Evolutionary conservation across 208 protist species (phyloP).

Genomic region (Strigomonas culicis): DNA sequence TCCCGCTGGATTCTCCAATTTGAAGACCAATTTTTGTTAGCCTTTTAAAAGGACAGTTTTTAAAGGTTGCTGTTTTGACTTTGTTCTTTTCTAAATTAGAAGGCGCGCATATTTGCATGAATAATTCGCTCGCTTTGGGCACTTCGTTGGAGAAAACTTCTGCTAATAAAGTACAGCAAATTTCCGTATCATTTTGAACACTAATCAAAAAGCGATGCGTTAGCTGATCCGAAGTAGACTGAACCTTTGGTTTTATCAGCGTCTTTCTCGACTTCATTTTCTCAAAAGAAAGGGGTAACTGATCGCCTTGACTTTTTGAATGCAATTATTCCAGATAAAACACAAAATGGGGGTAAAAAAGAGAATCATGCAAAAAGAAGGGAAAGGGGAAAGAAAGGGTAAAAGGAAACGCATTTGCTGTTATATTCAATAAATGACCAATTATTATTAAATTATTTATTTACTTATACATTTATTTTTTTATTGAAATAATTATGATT

Average conservation of each 20-base stretch:
- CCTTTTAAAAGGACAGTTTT: conserved; percentile 52
- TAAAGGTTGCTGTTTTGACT: conserved; percentile 48
- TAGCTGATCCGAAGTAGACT: conserved; percentile 19
- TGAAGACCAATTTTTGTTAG: conserved; percentile 66
- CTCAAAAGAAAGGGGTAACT: conserved; percentile 13
- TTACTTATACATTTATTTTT: background rate
- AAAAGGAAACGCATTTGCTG: too few species aligned
- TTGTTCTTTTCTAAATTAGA: conserved; percentile 45
- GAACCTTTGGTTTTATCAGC: conserved; percentile 18
- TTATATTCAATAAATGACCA: too few species aligned
- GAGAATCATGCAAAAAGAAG: conserved; percentile 7
- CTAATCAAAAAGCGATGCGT: conserved; percentile 22
- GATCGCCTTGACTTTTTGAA: background rate
- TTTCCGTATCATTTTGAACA: conserved; percentile 25
- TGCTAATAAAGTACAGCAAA: background rate
- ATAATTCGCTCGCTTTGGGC: conserved; percentile 75
- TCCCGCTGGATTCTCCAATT: conserved; percentile 52
- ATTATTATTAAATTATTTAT: too few species aligned
- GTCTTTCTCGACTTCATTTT: conserved; percentile 20
- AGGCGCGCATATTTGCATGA: conserved; percentile 41
- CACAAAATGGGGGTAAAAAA: conserved; percentile 6
- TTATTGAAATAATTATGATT: background rate
- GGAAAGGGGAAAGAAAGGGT: background rate
- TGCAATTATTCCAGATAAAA: background rate
- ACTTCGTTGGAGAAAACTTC: conserved; percentile 14